Base-by-base conservation (phyloP, 2,329 filamentous ascomycete genomes). In the Aspergillus sp. region DNA sequence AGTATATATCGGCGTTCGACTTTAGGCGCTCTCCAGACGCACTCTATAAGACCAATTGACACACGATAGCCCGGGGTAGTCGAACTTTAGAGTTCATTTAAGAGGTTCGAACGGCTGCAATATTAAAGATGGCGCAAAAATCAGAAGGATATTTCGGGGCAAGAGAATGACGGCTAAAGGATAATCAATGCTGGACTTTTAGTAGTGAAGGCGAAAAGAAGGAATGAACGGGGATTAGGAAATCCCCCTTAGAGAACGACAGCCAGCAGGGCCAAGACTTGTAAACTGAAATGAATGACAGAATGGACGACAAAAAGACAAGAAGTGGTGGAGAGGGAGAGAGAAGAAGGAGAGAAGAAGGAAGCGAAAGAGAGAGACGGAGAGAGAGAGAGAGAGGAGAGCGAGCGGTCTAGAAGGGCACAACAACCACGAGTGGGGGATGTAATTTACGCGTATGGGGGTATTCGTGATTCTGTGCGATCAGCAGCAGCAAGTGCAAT, bases 141-240 rank as follows among this genome's bases (percentile, higher is more conserved):
- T 32, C 30, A 32, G 5, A 6, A 9, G 30, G 30, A 2, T 5
- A 9, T 6, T 32, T 32, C 30, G 8, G 30, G 8, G 30, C 30
- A 32, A 32, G 30, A 32, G 30, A 32, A 19, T 19, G 19, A 19
- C 19, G 19, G 19, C 19, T 19, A 19, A 19, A 19, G 19, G 19
- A 19, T 19, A 19, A 19, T 19, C 19, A 19, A 19, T 19, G 19
- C 19, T 19, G 19, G 19, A 40, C 26, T 40, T 32, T 5, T 32
- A 2, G 35, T 26, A 39, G 35, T 32, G 19, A 19, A 19, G 19
- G 19, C 19, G 19, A 19, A 19, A 48, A 45, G 35, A 62, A 63
- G 46, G 60, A 63, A 53, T 58, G 61, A 56, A 60, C 51, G 49
- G 50, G 51, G 49, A 51, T 50, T 55, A 49, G 45, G 41, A 28